Conservation (phyloP, 768 basidiomycete genomes). For the Zangia roseola region DNA sequence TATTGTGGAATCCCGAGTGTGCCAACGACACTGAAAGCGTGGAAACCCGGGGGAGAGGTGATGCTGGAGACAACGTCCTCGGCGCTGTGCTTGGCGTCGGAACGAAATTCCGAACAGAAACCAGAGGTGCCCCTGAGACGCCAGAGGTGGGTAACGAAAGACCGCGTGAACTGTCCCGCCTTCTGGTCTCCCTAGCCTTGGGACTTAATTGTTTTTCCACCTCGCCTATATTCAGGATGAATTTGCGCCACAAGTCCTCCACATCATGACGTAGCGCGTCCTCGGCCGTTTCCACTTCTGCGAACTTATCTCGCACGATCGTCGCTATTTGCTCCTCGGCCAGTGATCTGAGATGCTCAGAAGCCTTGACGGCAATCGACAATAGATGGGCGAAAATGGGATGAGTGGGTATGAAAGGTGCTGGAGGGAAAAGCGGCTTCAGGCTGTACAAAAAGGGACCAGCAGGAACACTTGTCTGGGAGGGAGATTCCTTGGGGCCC, state of each 20-base stretch:
- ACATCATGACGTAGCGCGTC: conserved; percentile 54
- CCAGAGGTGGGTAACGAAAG: conserved; percentile 19
- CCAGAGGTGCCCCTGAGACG: conserved; percentile 34
- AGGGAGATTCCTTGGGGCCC: conserved; percentile 24
- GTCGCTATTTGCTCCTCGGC: conserved; percentile 59
- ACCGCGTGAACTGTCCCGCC: conserved; percentile 22
- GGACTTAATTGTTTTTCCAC: conserved; percentile 39
- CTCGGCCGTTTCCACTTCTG: conserved; percentile 58
- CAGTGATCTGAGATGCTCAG: conserved; percentile 49
- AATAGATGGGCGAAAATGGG: conserved; percentile 67
- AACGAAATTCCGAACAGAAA: conserved; percentile 53
- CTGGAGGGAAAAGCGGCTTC: conserved; percentile 66
- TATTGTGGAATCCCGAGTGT: conserved; percentile 56
- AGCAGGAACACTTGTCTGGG: conserved; percentile 23
- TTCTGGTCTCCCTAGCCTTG: conserved; percentile 13
- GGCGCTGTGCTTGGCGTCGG: conserved; percentile 42
- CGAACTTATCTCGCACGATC: conserved; percentile 51
- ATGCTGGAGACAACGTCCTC: conserved; percentile 37
- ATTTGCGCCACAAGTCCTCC: conserved; percentile 61
- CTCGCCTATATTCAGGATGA: conserved; percentile 46
- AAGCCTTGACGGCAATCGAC: conserved; percentile 52
- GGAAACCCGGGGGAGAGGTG: conserved; percentile 47
- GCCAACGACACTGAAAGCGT: conserved; percentile 72
- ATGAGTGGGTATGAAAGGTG: conserved; percentile 76
- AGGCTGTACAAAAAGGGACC: conserved; percentile 49